Evolutionary conservation across 345 rosid genomes (phyloP).

Genomic region (Excoecaria cochinchinensis): DNA sequence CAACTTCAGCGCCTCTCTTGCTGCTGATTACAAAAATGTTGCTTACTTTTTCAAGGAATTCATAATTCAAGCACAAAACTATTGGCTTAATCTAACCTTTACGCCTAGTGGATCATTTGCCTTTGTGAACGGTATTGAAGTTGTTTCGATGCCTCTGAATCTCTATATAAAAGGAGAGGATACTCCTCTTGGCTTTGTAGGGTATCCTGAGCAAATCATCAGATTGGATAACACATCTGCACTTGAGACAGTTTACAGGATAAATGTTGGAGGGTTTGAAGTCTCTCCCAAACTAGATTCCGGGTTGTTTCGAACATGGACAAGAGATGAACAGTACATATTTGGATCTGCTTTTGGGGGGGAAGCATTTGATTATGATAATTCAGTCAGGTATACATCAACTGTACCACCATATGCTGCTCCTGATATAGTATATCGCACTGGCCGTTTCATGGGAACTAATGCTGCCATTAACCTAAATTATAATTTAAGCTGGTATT

Average conservation of each 20-base stretch:
- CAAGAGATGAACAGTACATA: slow-evolving; percentile 7
- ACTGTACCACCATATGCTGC: slow-evolving; percentile 4
- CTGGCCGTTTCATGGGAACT: slow-evolving; percentile 7
- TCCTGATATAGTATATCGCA: not conserved
- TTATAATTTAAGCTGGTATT: slow-evolving; percentile 15
- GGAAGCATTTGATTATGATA: not conserved
- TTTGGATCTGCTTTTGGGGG: slow-evolving; percentile 5
- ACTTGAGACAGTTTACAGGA: slow-evolving; percentile 24
- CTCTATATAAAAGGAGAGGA: slow-evolving; percentile 21
- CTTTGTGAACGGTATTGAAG: slow-evolving; percentile 22
- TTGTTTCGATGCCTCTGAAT: slow-evolving; percentile 29
- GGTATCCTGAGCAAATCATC: not conserved
- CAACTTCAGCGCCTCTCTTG: slow-evolving; percentile 21
- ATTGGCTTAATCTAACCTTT: slow-evolving; percentile 21
- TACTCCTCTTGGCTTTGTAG: slow-evolving; percentile 9
- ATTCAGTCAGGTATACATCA: not conserved
- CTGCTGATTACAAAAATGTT: slow-evolving; percentile 7
- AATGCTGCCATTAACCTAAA: not conserved
- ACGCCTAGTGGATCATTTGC: slow-evolving; percentile 20
- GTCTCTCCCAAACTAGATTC: slow-evolving; percentile 15
- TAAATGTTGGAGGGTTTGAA: slow-evolving; percentile 16
- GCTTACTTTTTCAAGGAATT: slow-evolving; percentile 23
- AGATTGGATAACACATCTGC: not conserved
- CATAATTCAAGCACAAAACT: slow-evolving; percentile 5
- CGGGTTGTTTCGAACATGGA: slow-evolving; percentile 22